Evolutionary conservation across 2,329 filamentous ascomycete genomes (phyloP).

Genomic region (Nothophoma quercina): DNA sequence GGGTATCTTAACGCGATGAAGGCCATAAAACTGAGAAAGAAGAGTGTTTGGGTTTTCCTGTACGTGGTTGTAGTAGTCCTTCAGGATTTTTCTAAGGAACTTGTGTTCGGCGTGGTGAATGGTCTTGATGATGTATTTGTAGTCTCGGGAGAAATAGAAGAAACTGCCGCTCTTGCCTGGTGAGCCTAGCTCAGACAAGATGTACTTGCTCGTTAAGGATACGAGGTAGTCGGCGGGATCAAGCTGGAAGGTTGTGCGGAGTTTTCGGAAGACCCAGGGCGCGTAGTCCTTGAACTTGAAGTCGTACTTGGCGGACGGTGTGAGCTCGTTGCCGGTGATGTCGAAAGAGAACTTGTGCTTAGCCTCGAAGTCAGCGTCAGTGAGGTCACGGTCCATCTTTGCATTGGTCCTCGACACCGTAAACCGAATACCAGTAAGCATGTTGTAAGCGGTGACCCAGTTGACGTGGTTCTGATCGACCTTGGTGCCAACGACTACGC

Average conservation of each 20-base stretch:
- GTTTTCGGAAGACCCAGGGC: slow-evolving; percentile 97
- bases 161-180: slow-evolving; percentile 98
- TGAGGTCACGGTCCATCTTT: slow-evolving; percentile 90
- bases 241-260: slow-evolving; percentile 85
- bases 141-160: slow-evolving; percentile 99
- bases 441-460: slow-evolving; percentile 98
- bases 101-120: slow-evolving; percentile 96
- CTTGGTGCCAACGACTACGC: slow-evolving; percentile 93
- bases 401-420: slow-evolving; percentile 96
- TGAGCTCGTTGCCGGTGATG: slow-evolving; percentile 96
- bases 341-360: slow-evolving; percentile 99
- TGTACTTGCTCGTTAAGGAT: slow-evolving; percentile 98
- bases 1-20: slow-evolving; percentile 97
- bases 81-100: slow-evolving; percentile 81
- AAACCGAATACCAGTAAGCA: slow-evolving; percentile 98
- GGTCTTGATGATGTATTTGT: slow-evolving; percentile 99
- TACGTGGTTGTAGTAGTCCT: slow-evolving; percentile 94
- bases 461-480: slow-evolving; percentile 97
- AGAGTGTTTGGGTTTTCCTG: slow-evolving; percentile 94
- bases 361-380: slow-evolving; percentile 88
- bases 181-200: slow-evolving; percentile 93
- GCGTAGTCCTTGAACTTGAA: slow-evolving; percentile 99
- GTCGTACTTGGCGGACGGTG: slow-evolving; percentile 98
- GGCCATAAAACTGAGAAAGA: slow-evolving; percentile 95
- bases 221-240: slow-evolving; percentile 98